phyloP scores from a whole-genome alignment of 2,329 filamentous ascomycete genomes.

The Fusarium sp. region DNA sequence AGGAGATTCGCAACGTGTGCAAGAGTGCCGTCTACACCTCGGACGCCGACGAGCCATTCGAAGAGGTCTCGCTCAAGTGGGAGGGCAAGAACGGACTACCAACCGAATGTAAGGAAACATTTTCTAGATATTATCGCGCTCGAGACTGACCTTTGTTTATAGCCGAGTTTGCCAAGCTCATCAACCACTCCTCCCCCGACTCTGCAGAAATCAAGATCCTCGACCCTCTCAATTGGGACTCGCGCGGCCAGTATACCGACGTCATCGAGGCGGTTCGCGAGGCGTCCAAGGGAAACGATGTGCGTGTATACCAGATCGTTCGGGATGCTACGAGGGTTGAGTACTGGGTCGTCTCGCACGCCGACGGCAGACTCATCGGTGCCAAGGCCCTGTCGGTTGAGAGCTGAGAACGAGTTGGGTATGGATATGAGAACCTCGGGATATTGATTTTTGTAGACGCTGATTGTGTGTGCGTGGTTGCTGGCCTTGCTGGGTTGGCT shows the following conservation, averaged over 20 bases:
- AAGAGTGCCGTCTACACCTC: constrained; percentile 76
- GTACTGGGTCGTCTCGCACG: constrained; percentile 82
- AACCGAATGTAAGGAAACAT: constrained; percentile 65
- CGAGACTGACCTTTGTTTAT: constrained; percentile 14
- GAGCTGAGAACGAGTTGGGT: constrained; percentile 45
- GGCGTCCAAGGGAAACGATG: constrained; percentile 72
- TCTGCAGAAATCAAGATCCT: constrained; percentile 73
- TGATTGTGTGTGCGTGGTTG: not conserved
- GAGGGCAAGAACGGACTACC: constrained; percentile 65
- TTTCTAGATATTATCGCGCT: too few species aligned
- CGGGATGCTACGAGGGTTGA: constrained; percentile 74
- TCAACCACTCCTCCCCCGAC: constrained; percentile 67
- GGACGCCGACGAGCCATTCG: constrained; percentile 89
- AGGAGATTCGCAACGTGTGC: constrained; percentile 62
- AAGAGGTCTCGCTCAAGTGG: constrained; percentile 77
- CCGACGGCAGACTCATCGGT: constrained; percentile 76
- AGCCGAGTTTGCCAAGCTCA: constrained; percentile 79
- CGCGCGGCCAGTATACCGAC: constrained; percentile 74
- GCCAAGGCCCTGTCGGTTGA: constrained; percentile 84
- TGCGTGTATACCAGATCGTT: constrained; percentile 80
- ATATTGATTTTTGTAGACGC: not conserved
- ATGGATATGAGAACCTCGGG: not conserved
- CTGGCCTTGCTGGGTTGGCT: not conserved
- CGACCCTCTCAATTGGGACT: constrained; percentile 79
- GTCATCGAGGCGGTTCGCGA: constrained; percentile 77